Evolutionary conservation across 768 basidiomycete species (phyloP), one percentile per base, ranked within the genome.

Genomic region (Filobasidium wieringae): DNA sequence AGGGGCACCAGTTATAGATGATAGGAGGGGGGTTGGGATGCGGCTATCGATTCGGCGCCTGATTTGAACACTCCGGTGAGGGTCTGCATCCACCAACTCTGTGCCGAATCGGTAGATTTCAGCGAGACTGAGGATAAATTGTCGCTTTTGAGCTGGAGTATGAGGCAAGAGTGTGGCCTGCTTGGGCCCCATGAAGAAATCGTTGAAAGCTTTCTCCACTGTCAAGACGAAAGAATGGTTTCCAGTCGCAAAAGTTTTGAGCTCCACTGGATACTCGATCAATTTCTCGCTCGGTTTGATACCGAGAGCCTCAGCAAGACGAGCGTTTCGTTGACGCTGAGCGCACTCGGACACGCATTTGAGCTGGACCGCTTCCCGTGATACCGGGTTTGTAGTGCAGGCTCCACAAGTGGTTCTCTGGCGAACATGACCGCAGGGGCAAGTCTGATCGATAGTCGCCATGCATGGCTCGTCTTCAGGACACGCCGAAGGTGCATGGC

Each of bases 21-120:
- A 88, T 6, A 96, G 78, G 3, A 84, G 75, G 1, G 87, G 87
- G 1, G 65, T 69, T 0, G 91, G 90, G 5, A 88, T 74, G 24
- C 88, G 82, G 0, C 89, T 85, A 70, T 95, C 91, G 47, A 91
- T 74, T 14, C 88, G 80, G 32, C 87, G 80, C 51, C 88, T 76
- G 49, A 95, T 80, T 68, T 88, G 85, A 1, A 93, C 85, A 63
- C 88, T 83, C 49, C 88, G 78, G 67, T 86, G 80, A 0, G 93
- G 93, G 65, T 95, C 93, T 65, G 86, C 86, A 70, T 96, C 93
- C 19, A 99, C 81, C 77, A 90, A 82, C 64, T 86, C 81, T 0
- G 85, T 82, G 60, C 88, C 85, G 70, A 96, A 81, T 19, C 88
- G 79, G 69, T 93, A 97, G 4, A 84, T 75, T 7, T 79, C 76